Evolutionary conservation across 2,329 filamentous ascomycete genomes (phyloP), one percentile per base, ranked within the genome.

Genomic region (Westerdykella sp.): DNA sequence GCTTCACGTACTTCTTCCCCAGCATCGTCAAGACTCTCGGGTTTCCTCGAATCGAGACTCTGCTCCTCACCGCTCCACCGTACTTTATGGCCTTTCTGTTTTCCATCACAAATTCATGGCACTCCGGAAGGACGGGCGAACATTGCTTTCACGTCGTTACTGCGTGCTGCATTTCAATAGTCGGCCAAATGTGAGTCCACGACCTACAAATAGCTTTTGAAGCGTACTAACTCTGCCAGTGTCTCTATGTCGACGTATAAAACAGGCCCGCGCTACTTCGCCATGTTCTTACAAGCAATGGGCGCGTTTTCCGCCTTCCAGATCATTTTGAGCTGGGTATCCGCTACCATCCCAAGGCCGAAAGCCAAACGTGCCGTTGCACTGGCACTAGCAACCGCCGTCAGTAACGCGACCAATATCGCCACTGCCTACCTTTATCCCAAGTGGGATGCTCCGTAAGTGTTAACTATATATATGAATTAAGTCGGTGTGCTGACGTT

Each of bases 1-100:
- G 48, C 1, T 81, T 83, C 53, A 77, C 80, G 37, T 82, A 82
- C 56, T 83, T 83, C 66, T 82, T 83, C 62, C 80, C 80, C 0
- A 76, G 72, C 0, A 80, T 83, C 40, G 75, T 82, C 1, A 68
- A 76, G 23, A 80, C 77, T 0, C 69, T 83, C 0, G 77, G 78
- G 0, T 83, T 76, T 53, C 69, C 69, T 2, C 69, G 57, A 15
- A 73, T 78, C 16, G 64, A 68, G 6, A 79, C 78, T 0, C 64
- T 80, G 0, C 71, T 78, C 42, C 67, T 81, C n/a, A 81, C 78
- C 1, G 76, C 70, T 0, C 76, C 77, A 0, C 75, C 77, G 0
- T 83, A 78, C 75, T 73, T 78, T 42, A 69, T 69, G 0, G 79
- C 78, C 0, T 81, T 81, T 48, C 50, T 81, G 0, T 65, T 77